These are phyloP conservation scores for Auxenochlorella pyrenoidosa DNA, from an alignment of 139 green algal genomes.

Conservation along the genomic window DNA sequence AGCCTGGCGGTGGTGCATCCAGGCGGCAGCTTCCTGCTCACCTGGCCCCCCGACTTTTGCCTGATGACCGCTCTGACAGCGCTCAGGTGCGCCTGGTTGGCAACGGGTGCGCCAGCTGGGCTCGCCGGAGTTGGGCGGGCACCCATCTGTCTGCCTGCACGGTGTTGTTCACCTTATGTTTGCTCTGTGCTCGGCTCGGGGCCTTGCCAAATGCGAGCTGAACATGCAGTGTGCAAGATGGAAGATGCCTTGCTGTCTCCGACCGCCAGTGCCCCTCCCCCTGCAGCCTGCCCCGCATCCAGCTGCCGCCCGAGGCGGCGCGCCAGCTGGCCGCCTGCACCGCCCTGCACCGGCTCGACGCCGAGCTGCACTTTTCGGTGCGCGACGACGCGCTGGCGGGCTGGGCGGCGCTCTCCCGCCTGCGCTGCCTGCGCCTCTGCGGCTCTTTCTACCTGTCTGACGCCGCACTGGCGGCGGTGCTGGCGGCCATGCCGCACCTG, in stretches of 20 bases:
- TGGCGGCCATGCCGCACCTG: conserved; percentile 12
- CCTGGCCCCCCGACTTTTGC: neutral
- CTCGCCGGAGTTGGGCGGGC: no score
- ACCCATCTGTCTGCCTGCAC: neutral
- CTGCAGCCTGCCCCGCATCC: conserved; percentile 32
- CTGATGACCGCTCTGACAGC: neutral
- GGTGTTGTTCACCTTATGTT: neutral
- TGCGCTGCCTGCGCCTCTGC: neutral
- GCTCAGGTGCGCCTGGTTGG: neutral
- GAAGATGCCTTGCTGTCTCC: neutral
- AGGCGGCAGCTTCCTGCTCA: conserved; percentile 15
- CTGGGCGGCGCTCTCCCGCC: neutral
- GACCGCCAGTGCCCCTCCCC: neutral
- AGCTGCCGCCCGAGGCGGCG: neutral
- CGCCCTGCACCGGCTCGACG: neutral
- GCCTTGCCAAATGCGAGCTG: no score
- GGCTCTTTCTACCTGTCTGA: conserved; percentile 17
- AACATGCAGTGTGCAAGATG: neutral
- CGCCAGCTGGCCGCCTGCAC: conserved; percentile 22
- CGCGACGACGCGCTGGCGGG: conserved; percentile 8
- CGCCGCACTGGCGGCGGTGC: conserved; percentile 10
- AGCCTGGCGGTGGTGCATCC: neutral
- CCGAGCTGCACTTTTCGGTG: conserved; percentile 10
- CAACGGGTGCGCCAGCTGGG: no score
- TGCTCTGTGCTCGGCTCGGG: no score